Evolutionary conservation across 371 early-diverging fungal species (phyloP).

Genomic region (Mortierella sp.): DNA sequence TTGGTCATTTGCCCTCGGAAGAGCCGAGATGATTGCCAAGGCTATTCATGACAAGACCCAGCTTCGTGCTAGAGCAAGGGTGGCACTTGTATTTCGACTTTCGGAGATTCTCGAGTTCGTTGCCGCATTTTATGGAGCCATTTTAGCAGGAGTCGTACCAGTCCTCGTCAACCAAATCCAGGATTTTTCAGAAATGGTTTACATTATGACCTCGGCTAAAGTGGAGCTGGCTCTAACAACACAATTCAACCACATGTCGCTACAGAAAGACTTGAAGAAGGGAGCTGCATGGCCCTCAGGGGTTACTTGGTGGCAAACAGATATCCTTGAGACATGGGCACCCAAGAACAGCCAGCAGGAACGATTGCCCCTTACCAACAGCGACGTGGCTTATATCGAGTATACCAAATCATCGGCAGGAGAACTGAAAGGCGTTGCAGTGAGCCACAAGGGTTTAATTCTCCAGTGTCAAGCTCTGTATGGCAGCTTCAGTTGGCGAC

Average conservation of each 20-base stretch:
- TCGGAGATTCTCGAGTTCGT: slow-evolving; percentile 82
- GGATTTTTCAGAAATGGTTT: slow-evolving; percentile 78
- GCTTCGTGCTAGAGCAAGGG: slow-evolving; percentile 66
- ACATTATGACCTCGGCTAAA: slow-evolving; percentile 77
- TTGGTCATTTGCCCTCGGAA: slow-evolving; percentile 40
- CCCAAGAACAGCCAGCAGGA: slow-evolving; percentile 61
- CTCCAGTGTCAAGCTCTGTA: slow-evolving; percentile 66
- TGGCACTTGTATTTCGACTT: slow-evolving; percentile 83
- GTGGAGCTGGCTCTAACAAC: slow-evolving; percentile 80
- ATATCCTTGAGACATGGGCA: slow-evolving; percentile 70
- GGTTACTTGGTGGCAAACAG: slow-evolving; percentile 82
- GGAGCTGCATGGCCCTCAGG: slow-evolving; percentile 65
- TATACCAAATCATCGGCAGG: slow-evolving; percentile 83
- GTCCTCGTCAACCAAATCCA: slow-evolving; percentile 87
- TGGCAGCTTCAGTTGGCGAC: slow-evolving; percentile 35
- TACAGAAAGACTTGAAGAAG: slow-evolving; percentile 71
- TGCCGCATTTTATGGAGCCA: slow-evolving; percentile 79
- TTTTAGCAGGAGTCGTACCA: slow-evolving; percentile 82
- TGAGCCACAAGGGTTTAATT: slow-evolving; percentile 83
- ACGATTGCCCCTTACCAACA: slow-evolving; percentile 41
- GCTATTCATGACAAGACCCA: slow-evolving; percentile 45
- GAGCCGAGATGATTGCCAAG: slow-evolving; percentile 45
- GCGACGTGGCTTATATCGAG: slow-evolving; percentile 80
- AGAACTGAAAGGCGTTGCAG: slow-evolving; percentile 83
- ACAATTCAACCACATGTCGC: slow-evolving; percentile 74